Evolutionary conservation across 225 moss, liverwort and hornwort genomes (phyloP).

Genomic region (Climacium dendroides): DNA sequence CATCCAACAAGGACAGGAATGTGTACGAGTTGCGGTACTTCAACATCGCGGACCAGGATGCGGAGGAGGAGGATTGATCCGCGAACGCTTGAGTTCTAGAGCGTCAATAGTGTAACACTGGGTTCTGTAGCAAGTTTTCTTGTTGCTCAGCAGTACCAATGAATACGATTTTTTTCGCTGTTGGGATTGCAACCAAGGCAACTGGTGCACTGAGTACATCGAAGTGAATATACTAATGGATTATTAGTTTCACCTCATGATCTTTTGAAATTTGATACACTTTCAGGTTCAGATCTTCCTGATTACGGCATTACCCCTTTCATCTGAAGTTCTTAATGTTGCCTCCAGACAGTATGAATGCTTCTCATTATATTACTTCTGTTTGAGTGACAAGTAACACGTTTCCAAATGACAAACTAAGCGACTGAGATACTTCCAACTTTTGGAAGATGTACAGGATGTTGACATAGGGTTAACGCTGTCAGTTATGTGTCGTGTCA

Average conservation of each 20-base stretch:
- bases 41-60: slow-evolving; percentile 36
- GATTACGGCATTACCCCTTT: neutral
- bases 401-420: neutral
- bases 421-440: neutral
- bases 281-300: too few relatives aligned
- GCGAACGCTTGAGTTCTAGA: neutral
- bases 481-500: neutral
- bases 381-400: too few relatives aligned
- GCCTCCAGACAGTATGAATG: neutral
- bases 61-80: slow-evolving; percentile 24
- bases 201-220: neutral
- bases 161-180: neutral
- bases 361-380: neutral
- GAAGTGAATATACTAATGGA: neutral
- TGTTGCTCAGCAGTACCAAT: neutral
- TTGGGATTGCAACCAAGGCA: slow-evolving; percentile 1
- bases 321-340: neutral
- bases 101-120: neutral
- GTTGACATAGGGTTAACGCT: neutral
- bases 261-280: neutral
- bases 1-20: slow-evolving; percentile 38
- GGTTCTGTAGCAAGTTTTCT: neutral
- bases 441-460: neutral
- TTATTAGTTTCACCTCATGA: neutral
- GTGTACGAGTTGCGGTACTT: slow-evolving; percentile 38